phyloP scores from a whole-genome alignment of 345 rosid genomes.

The Eucalyptus marginata region DNA sequence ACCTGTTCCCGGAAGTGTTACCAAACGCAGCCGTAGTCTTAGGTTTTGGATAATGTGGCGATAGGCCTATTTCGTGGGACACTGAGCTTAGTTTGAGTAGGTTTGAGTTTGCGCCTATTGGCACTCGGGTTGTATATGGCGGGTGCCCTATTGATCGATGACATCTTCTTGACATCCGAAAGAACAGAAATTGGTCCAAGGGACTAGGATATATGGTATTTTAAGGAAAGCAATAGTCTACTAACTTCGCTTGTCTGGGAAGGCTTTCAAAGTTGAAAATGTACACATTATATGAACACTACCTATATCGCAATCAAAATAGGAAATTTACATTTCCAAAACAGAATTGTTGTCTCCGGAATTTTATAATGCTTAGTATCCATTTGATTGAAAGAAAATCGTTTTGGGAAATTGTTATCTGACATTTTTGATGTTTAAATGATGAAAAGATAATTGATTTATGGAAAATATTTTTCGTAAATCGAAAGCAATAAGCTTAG shows the following conservation, averaged over 20 bases:
- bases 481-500: background rate
- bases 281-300: background rate
- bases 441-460: background rate
- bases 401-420: background rate
- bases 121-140: background rate
- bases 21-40: too few relatives aligned
- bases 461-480: accelerated
- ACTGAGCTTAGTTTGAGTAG: background rate
- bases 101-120: background rate
- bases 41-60: background rate
- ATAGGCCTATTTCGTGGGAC: background rate
- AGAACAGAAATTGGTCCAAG: background rate
- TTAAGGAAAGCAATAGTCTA: background rate
- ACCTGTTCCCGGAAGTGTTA: too few relatives aligned
- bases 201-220: background rate
- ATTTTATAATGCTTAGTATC: background rate
- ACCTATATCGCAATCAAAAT: background rate
- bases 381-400: background rate
- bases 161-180: background rate
- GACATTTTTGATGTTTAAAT: background rate
- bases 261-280: background rate
- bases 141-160: background rate
- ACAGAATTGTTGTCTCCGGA: background rate
- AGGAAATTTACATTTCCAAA: background rate
- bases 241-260: background rate